Percentiles rank a stretch among this genome's conserved stretches.
phyloP scores from a whole-genome alignment of 202 grass and related monocot species.

The Musa balbisiana region DNA sequence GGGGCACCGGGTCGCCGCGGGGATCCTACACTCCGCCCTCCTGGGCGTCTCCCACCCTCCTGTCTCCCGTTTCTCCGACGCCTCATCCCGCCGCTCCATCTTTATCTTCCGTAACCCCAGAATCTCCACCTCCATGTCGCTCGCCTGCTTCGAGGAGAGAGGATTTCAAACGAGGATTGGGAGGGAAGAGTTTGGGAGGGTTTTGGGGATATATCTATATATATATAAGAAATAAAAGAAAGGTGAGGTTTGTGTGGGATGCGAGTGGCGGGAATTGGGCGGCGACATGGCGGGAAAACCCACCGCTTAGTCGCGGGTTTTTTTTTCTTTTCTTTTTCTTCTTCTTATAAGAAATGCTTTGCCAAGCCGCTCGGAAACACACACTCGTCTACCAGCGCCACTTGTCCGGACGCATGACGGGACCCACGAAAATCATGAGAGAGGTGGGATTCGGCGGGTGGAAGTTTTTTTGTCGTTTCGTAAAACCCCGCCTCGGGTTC shows the following conservation, averaged over 20 bases:
- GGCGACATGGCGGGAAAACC: background rate
- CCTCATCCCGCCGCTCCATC: conserved; percentile 9
- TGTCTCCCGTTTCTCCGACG: background rate
- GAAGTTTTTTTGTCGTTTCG: background rate
- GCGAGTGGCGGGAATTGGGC: conserved; percentile 6
- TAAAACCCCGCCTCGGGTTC: background rate
- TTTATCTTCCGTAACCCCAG: conserved; percentile 1
- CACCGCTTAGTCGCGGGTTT: background rate
- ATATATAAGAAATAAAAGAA: too few species aligned
- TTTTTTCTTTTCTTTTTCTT: background rate
- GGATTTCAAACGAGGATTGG: conserved; percentile 8
- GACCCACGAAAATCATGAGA: background rate
- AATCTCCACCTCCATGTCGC: background rate
- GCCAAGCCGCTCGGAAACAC: background rate
- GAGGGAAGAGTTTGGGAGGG: conserved; percentile 19
- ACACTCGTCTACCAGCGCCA: background rate
- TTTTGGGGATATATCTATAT: background rate
- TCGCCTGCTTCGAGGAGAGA: background rate
- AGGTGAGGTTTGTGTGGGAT: background rate
- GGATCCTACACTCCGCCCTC: conserved; percentile 66
- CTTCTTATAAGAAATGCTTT: too few species aligned
- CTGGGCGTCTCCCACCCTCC: conserved; percentile 69
- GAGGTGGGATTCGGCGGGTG: background rate
- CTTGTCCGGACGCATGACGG: background rate
- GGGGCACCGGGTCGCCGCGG: conserved; percentile 44